Base-by-base conservation (phyloP, 2,329 filamentous ascomycete genomes). In the Monosporascus sp. region DNA sequence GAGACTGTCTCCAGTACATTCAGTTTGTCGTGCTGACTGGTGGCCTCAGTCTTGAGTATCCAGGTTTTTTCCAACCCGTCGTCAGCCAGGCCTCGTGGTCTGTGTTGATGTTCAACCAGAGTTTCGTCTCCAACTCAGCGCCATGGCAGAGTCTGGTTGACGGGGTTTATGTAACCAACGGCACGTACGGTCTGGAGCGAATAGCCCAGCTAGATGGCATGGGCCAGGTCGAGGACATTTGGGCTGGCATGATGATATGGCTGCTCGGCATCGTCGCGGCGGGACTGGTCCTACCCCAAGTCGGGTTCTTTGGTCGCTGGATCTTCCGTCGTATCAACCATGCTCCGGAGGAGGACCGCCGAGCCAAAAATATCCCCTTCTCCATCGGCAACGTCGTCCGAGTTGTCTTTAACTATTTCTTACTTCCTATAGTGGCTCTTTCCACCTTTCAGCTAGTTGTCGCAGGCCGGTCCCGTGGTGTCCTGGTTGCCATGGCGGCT, bases 1-100 rank as follows among this genome's bases (percentile, higher is more conserved):
- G 91, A 7, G 94, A 99, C 68, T 99, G 94, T 66, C 78, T 99
- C 52, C 92, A 97, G 71, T 97, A 99, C 69, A 89, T 99, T 19
- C 94, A 99, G 67, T 99, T 96, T 63, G 80, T 94, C 52, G 86
- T 90, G 22, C 75, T 99, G 54, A 94, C 91, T 0, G 93, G 93
- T n/a, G 86, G 87, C 38, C 77, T 99, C 54, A 91, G 87, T 7
- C 77, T 99, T 58, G 85, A 87, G 61, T 99, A 97, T 65, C 94
- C 94, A 0, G 94, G 94, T 11, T 99, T 89, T 68, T 99, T 91
- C 68, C 93, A 96, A 67, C 94, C 94, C 5, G 88, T 91, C 7
- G 83, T 93, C 53, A 96, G 92, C 69, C 90, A 93, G 69, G 87
- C 82, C 16, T 85, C 88, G 40, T 99, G 94, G 94, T 94, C 93